phyloP scores from a whole-genome alignment of 2,329 filamentous ascomycete genomes.

The Talaromyces islandicus region DNA sequence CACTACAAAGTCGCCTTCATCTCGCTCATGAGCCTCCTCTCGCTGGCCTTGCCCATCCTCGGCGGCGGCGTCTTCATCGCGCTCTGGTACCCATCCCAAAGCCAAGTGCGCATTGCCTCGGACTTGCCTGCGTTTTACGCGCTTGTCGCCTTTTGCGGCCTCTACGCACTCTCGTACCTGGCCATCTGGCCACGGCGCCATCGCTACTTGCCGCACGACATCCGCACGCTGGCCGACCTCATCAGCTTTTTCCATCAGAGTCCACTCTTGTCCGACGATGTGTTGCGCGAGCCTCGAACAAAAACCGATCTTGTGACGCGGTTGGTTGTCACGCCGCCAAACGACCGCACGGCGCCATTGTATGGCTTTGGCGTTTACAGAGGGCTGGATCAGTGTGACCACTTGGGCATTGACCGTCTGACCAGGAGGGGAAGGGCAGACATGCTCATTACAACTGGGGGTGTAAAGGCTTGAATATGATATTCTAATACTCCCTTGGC shows the following conservation, averaged over 20 bases:
- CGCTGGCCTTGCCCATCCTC: slow-evolving; percentile 51
- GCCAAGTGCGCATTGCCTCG: slow-evolving; percentile 58
- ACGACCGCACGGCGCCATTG: slow-evolving; percentile 31
- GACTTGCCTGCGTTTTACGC: slow-evolving; percentile 68
- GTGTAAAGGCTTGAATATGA: slow-evolving; percentile 17
- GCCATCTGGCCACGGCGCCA: slow-evolving; percentile 57
- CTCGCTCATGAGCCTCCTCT: slow-evolving; percentile 48
- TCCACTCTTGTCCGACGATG: slow-evolving; percentile 64
- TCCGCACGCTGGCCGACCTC: slow-evolving; percentile 67
- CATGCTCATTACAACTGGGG: slow-evolving; percentile 37
- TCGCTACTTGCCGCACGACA: slow-evolving; percentile 65
- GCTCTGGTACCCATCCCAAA: slow-evolving; percentile 46
- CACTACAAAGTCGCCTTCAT: slow-evolving; percentile 55
- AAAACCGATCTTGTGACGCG: slow-evolving; percentile 63
- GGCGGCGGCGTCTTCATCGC: slow-evolving; percentile 59
- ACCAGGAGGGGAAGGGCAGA: slow-evolving; percentile 36
- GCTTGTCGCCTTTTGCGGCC: slow-evolving; percentile 62
- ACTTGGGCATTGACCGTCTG: slow-evolving; percentile 55
- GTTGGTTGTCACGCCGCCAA: slow-evolving; percentile 51
- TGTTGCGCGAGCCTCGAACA: slow-evolving; percentile 64
- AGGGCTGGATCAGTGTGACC: slow-evolving; percentile 55
- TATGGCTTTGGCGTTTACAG: slow-evolving; percentile 55
- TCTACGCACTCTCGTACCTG: slow-evolving; percentile 62
- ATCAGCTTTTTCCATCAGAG: slow-evolving; percentile 71
- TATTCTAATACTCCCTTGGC: neutral